Evolutionary conservation across 2,329 filamentous ascomycete genomes (phyloP).

Genomic region (Plenodomus lindquistii): DNA sequence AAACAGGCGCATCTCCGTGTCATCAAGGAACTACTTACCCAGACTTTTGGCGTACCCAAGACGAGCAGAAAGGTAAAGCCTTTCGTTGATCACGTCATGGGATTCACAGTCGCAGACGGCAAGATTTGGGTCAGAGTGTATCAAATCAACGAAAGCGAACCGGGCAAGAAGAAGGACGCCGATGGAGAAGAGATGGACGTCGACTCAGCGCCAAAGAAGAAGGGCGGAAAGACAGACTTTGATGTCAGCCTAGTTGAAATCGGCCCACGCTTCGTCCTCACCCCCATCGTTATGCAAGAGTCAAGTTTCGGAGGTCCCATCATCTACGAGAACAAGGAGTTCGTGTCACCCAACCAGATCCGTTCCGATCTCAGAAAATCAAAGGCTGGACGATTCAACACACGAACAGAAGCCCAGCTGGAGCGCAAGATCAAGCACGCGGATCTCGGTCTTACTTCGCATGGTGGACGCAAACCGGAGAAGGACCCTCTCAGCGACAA

Average conservation of each 20-base stretch:
- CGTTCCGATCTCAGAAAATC: conserved; percentile 75
- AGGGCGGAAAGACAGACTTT: conserved; percentile 62
- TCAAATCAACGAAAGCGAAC: conserved; percentile 83
- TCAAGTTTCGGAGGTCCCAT: conserved; percentile 94
- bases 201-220: conserved; percentile 42
- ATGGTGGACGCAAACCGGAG: conserved; percentile 65
- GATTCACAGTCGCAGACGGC: conserved; percentile 85
- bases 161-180: conserved; percentile 50
- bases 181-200: conserved; percentile 47
- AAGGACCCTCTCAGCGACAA: conserved; percentile 75
- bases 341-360: conserved; percentile 94
- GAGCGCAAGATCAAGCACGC: conserved; percentile 75
- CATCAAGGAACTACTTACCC: conserved; percentile 86
- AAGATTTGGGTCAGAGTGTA: conserved; percentile 97
- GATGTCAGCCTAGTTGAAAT: conserved; percentile 89
- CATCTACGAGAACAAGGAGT: conserved; percentile 98
- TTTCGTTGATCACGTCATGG: conserved; percentile 94
- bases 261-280: conserved; percentile 88
- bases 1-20: conserved; percentile 76
- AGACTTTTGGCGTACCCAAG: conserved; percentile 90
- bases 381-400: conserved; percentile 78
- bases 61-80: conserved; percentile 89
- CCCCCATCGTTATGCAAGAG: conserved; percentile 93
- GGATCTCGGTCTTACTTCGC: conserved; percentile 73
- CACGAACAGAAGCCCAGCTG: conserved; percentile 71